Conservation (phyloP, 441 rosid species). For the Pelargonium citronellum region DNA sequence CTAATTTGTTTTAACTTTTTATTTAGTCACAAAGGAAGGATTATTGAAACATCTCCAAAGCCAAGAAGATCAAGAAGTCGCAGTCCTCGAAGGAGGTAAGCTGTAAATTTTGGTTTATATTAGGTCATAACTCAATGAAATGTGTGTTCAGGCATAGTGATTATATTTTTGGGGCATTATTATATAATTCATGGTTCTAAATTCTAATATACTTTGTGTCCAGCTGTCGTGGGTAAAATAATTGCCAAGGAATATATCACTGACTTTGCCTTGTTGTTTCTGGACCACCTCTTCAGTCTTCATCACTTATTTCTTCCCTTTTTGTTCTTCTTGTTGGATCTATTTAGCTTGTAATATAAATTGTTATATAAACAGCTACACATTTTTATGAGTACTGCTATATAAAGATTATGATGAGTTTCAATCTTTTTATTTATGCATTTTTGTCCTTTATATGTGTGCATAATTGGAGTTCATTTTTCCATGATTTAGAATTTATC, state of each 20-base stretch:
- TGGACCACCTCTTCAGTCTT: not conserved
- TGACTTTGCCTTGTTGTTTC: too few relatives aligned
- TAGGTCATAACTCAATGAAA: not conserved
- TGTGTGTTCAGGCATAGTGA: not conserved
- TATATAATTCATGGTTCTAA: too few relatives aligned
- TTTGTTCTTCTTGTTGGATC: not conserved
- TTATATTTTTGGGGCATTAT: not conserved
- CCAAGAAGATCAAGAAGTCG: conserved; percentile 37
- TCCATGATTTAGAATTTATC: not conserved
- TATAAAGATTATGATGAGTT: too few relatives aligned
- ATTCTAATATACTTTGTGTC: too few relatives aligned
- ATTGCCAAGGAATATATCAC: too few relatives aligned
- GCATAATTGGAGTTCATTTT: not conserved
- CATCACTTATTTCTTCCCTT: not conserved
- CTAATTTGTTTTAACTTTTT: conserved; percentile 7
- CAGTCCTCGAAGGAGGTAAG: conserved; percentile 48
- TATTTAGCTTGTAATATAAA: not conserved
- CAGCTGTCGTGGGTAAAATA: too few relatives aligned
- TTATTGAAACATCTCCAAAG: conserved; percentile 32
- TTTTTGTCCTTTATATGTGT: not conserved
- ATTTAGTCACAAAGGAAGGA: conserved; percentile 47
- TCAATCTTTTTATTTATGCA: not conserved
- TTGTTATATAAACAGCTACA: too few relatives aligned
- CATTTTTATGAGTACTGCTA: too few relatives aligned
- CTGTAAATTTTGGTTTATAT: not conserved